Percentiles rank a stretch among this genome's conserved stretches.
Conservation (phyloP, 2,329 filamentous ascomycete genomes). For the Penicillium polonicum region DNA sequence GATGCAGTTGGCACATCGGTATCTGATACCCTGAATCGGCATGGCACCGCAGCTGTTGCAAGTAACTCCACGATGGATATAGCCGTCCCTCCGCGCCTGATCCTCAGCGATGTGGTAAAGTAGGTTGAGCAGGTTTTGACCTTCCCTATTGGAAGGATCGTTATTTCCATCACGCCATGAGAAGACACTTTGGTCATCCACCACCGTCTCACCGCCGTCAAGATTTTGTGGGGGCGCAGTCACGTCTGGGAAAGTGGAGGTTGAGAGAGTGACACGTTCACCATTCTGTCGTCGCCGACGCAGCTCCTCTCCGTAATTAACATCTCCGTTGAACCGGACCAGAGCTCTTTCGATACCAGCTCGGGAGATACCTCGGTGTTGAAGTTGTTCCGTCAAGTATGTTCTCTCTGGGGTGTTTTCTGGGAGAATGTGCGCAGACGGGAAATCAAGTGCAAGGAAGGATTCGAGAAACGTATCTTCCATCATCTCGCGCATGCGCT, state of each 20-base stretch:
- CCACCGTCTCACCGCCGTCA: constrained; percentile 38
- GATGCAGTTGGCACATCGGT: constrained; percentile 91
- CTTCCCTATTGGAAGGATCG: constrained; percentile 48
- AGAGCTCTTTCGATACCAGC: constrained; percentile 40
- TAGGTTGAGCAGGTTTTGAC: constrained; percentile 79
- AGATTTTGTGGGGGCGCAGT: constrained; percentile 25
- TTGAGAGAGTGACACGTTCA: constrained; percentile 39
- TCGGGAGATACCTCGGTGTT: constrained; percentile 41
- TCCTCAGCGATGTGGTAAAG: constrained; percentile 93
- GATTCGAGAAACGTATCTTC: constrained; percentile 46
- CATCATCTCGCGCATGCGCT: constrained; percentile 45
- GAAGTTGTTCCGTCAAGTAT: constrained; percentile 41
- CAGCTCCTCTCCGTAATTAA: constrained; percentile 41
- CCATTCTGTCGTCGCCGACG: constrained; percentile 41
- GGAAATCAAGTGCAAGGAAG: constrained; percentile 44
- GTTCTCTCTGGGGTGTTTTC: constrained; percentile 36
- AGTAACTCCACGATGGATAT: constrained; percentile 86
- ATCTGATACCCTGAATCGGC: constrained; percentile 88
- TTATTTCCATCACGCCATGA: constrained; percentile 47
- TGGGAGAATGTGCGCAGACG: constrained; percentile 35
- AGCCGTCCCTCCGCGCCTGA: constrained; percentile 81
- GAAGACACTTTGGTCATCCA: constrained; percentile 46
- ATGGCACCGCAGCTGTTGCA: constrained; percentile 87
- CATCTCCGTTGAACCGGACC: constrained; percentile 40
- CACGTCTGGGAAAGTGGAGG: constrained; percentile 33